Evolutionary conservation across 768 basidiomycete genomes (phyloP).

Genomic region (Scleroderma bovista): DNA sequence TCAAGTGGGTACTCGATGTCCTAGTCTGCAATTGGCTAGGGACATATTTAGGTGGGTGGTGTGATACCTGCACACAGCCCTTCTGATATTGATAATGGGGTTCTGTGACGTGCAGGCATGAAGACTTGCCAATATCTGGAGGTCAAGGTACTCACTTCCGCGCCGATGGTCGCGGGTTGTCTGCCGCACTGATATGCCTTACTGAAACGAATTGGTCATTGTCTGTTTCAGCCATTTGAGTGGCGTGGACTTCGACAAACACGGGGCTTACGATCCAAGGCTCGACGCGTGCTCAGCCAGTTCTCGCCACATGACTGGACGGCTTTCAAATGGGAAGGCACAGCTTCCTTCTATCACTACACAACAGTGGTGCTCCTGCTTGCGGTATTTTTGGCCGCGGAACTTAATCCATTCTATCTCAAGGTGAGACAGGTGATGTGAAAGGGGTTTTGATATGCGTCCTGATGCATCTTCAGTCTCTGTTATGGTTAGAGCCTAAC

Average conservation of each 20-base stretch:
- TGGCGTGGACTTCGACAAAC: slow-evolving; percentile 83
- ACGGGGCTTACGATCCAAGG: slow-evolving; percentile 72
- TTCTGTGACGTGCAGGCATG: slow-evolving; percentile 50
- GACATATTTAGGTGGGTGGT: slow-evolving; percentile 62
- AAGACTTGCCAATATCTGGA: slow-evolving; percentile 83
- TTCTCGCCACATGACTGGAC: slow-evolving; percentile 88
- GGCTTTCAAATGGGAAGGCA: slow-evolving; percentile 81
- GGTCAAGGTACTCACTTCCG: slow-evolving; percentile 57
- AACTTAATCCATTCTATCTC: slow-evolving; percentile 84
- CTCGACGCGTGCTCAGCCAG: slow-evolving; percentile 73
- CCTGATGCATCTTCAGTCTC: slow-evolving; percentile 33
- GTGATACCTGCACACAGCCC: slow-evolving; percentile 1
- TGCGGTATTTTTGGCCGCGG: slow-evolving; percentile 75
- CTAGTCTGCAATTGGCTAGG: slow-evolving; percentile 86
- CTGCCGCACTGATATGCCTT: neutral
- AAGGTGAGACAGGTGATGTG: slow-evolving; percentile 48
- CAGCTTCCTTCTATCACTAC: slow-evolving; percentile 72
- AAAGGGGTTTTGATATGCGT: slow-evolving; percentile 13
- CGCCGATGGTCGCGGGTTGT: neutral
- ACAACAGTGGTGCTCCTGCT: slow-evolving; percentile 69
- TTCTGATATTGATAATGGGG: slow-evolving; percentile 9
- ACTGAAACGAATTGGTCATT: slow-evolving; percentile 1
- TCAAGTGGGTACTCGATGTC: slow-evolving; percentile 82
- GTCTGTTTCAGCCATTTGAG: slow-evolving; percentile 57
- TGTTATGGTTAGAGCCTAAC: slow-evolving; percentile 88